phyloP scores from a whole-genome alignment of 495 filamentous ascomycete genomes.

The Penicillium samsonianum region DNA sequence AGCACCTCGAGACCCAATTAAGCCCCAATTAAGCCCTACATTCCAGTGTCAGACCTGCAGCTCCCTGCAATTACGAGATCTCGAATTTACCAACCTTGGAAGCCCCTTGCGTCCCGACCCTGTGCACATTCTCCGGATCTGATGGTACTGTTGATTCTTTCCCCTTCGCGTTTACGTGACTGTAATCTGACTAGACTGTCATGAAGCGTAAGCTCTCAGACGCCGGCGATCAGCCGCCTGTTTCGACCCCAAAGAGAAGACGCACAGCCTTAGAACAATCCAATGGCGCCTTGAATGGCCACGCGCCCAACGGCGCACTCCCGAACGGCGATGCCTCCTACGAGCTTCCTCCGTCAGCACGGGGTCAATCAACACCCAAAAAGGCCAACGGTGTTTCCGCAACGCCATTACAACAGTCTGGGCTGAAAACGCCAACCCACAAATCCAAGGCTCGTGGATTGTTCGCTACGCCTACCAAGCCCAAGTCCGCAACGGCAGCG shows the following conservation, averaged over 20 bases:
- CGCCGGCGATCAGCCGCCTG: slow-evolving; percentile 38
- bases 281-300: slow-evolving; percentile 35
- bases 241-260: slow-evolving; percentile 47
- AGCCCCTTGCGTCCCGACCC: slow-evolving; percentile 33
- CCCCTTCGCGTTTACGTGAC: slow-evolving; percentile 19
- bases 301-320: slow-evolving; percentile 20
- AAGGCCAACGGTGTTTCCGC: slow-evolving; percentile 38
- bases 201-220: slow-evolving; percentile 53
- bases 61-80: slow-evolving; percentile 9
- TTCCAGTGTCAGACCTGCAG: slow-evolving; percentile 13
- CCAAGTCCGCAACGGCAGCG: slow-evolving; percentile 29
- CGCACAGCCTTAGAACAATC: slow-evolving; percentile 26
- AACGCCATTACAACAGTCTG: slow-evolving; percentile 43
- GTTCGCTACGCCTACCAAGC: slow-evolving; percentile 44
- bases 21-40: slow-evolving; percentile 8
- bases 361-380: slow-evolving; percentile 39
- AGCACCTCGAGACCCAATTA: slow-evolving; percentile 10
- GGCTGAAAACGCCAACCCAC: slow-evolving; percentile 47
- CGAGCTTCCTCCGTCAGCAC: slow-evolving; percentile 35
- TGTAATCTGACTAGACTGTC: slow-evolving; percentile 23
- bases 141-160: slow-evolving; percentile 43
- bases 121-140: slow-evolving; percentile 37
- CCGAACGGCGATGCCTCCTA: slow-evolving; percentile 26
- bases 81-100: slow-evolving; percentile 10
- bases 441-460: slow-evolving; percentile 42